phyloP scores from a whole-genome alignment of 805 yeast species.

The Pichia californica region DNA sequence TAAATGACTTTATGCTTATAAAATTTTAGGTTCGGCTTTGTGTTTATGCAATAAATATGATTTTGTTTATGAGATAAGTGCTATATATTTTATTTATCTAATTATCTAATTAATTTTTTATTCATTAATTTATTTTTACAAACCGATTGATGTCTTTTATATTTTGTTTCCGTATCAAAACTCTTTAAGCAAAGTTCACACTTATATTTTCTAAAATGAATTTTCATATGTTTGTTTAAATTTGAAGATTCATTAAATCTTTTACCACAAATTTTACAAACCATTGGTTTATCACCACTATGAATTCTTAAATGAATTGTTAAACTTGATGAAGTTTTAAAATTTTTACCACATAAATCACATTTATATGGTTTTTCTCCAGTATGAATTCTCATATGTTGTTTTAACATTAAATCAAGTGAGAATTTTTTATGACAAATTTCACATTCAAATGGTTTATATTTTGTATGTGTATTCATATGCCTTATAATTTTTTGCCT shows the following conservation, averaged over 20 bases:
- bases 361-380: slow-evolving; percentile 88
- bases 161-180: slow-evolving; percentile 40
- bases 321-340: slow-evolving; percentile 77
- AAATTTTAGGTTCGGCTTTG: too few relatives aligned
- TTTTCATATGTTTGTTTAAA: slow-evolving; percentile 79
- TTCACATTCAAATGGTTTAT: slow-evolving; percentile 70
- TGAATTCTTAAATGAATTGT: slow-evolving; percentile 82
- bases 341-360: slow-evolving; percentile 62
- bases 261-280: slow-evolving; percentile 75
- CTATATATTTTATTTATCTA: slow-evolving; percentile 60
- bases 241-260: slow-evolving; percentile 86
- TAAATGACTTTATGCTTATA: too few relatives aligned
- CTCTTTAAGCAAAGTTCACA: slow-evolving; percentile 49
- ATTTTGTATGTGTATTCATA: slow-evolving; percentile 79
- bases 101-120: slow-evolving; percentile 78
- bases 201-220: slow-evolving; percentile 51
- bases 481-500: slow-evolving; percentile 84
- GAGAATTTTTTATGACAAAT: slow-evolving; percentile 69
- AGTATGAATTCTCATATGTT: slow-evolving; percentile 78
- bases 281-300: slow-evolving; percentile 84
- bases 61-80: too few relatives aligned
- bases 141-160: slow-evolving; percentile 32
- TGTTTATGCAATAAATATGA: too few relatives aligned
- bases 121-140: slow-evolving; percentile 40
- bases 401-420: slow-evolving; percentile 67